Evolutionary conservation across 768 basidiomycete species (phyloP), one percentile per base, ranked within the genome.

Genomic region (Boletus patriciae): DNA sequence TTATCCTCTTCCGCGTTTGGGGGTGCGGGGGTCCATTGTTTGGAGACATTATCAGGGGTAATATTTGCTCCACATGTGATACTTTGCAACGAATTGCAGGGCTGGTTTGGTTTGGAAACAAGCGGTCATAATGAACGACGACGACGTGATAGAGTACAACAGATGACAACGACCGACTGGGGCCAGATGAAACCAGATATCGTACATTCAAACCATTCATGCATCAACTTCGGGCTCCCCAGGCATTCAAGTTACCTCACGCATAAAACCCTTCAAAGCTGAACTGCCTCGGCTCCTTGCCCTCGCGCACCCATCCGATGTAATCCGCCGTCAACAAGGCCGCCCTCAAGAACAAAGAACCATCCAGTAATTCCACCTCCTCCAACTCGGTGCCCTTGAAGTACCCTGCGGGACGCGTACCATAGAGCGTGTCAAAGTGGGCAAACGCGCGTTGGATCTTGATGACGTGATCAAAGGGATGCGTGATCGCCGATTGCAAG

Each of bases 231-330:
- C 27, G 16, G 15, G 18, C 23, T 12, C 3, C 25, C 25, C 18
- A 3, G 6, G 13, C 13, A 12, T 33, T 23, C 33, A 27, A 25
- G n/a, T 18, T 21, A 25, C 9, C 33, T 65, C 52, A 54, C 18
- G 21, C 10, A 27, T 33, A 68, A 48, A 75, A 72, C 4, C 70
- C 73, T 3, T 69, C 61, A 1, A 64, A 48, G 50, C 69, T 60
- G 60, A 72, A 77, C 1, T 45, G 60, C 9, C 50, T 55, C 15
- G 48, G 41, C 12, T 66, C 55, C 54, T 72, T 25, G 0, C 75
- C 77, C 54, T 79, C 77, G 15, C 75, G 63, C 61, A 68, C 74
- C 77, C 76, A 78, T 13, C 77, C 77, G 11, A 74, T 42, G 25
- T 63, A 63, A 40, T 73, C 66, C 25, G 66, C 61, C 0, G 72